Base-by-base conservation (phyloP, 2,329 filamentous ascomycete species). In the Dendrostoma leiphaemia region DNA sequence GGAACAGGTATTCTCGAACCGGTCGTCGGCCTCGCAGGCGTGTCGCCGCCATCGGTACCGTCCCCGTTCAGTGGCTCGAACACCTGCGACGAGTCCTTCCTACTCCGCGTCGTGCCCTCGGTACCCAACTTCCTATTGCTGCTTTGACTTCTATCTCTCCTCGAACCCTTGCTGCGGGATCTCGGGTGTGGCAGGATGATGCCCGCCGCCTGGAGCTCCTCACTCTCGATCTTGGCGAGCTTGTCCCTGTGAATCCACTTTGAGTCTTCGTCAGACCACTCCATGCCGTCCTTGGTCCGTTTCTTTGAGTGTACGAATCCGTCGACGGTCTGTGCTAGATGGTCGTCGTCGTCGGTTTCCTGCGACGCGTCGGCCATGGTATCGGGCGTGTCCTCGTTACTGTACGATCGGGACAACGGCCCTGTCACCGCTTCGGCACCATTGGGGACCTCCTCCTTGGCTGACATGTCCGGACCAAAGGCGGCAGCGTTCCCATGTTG, bases 161-260 rank as follows among this genome's bases (percentile, higher is more conserved):
- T 69, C 48, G 70, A 70, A 2, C 48, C 44, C 60, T 76, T 74
- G 71, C 82, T 80, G 48, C 79, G 72, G 49, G 82, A 73, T 59
- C 83, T 73, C 29, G 79, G 65, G 63, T 76, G 72, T 59, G 84
- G 77, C 57, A 87, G 65, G 48, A 81, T 75, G 62, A 92, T 85
- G 28, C 89, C 90, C 6, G 89, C 89, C 56, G 88, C 89, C 67
- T 91, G 87, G 59, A 94, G 78, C 71, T 94, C 90, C 64, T 86
- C 81, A 62, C 77, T 93, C 71, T 94, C 90, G 62, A 93, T 94
- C 65, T 83, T 83, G 51, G 88, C 89, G 58, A 94, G 73, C 71
- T 93, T 93, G 71, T 94, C 90, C 53, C 90, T 78, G 65, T 94
- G 90, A 63, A 94, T 93, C 90, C 90, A 94, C 69, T 90, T 87